A percentile compares a stretch with the other conserved stretches of the same genome.
Conservation (phyloP, 2,329 filamentous ascomycete genomes). For the Diplodia corticola region DNA sequence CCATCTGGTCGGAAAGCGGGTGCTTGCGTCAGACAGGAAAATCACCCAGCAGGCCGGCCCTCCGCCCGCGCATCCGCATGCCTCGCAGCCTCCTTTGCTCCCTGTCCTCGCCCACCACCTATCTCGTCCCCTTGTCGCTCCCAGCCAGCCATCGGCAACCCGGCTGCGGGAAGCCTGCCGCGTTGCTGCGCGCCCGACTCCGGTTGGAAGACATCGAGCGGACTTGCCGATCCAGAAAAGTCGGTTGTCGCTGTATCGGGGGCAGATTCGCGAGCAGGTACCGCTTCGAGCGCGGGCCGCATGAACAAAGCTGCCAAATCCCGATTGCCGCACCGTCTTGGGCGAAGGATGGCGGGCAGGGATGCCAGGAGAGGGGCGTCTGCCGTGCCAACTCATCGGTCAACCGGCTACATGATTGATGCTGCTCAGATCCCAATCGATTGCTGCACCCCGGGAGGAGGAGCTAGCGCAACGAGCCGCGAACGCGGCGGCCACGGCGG, state of each 20-base stretch:
- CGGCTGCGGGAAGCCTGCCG: constrained; percentile 10
- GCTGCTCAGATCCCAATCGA: constrained; percentile 6
- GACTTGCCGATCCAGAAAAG: not conserved
- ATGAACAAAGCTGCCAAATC: constrained; percentile 11
- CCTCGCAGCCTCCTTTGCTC: constrained; percentile 18
- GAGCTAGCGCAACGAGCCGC: constrained; percentile 14
- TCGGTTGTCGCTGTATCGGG: constrained; percentile 11
- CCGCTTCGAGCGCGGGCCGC: constrained; percentile 11
- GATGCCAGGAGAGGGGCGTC: constrained; percentile 19
- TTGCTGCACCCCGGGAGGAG: not conserved
- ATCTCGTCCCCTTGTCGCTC: not conserved
- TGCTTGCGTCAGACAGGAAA: constrained; percentile 21
- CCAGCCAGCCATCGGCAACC: constrained; percentile 13
- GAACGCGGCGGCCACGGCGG: constrained; percentile 1
- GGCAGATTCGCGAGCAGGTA: constrained; percentile 4
- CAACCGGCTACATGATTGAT: constrained; percentile 25
- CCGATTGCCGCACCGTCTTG: constrained; percentile 9
- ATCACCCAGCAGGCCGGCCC: constrained; percentile 17
- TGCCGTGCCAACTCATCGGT: constrained; percentile 38
- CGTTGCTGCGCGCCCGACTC: not conserved
- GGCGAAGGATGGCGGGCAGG: constrained; percentile 14
- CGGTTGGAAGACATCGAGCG: not conserved
- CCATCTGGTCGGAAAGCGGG: constrained; percentile 15
- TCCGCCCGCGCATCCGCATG: constrained; percentile 17
- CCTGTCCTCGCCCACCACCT: not conserved